Evolutionary conservation across 495 filamentous ascomycete genomes (phyloP).

Genomic region (Hypoxylon crocopeplum): DNA sequence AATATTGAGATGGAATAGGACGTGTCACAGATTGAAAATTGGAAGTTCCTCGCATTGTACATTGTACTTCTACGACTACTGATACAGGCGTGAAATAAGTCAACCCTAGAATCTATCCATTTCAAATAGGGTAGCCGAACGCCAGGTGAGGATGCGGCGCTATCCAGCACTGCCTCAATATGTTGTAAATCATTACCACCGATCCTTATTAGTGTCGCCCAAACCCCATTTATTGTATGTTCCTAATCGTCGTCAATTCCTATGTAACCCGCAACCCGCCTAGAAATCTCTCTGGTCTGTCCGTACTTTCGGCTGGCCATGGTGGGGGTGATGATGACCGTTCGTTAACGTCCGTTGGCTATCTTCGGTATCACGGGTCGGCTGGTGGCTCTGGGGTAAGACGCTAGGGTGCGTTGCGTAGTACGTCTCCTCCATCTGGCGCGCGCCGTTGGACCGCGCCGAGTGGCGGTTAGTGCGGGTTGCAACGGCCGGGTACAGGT

Average conservation of each 20-base stretch:
- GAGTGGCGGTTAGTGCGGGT: slow-evolving; percentile 30
- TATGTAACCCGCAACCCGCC: not conserved
- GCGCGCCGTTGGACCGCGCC: slow-evolving; percentile 21
- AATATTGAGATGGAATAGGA: too few relatives aligned
- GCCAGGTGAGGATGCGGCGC: not conserved
- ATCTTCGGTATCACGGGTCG: slow-evolving; percentile 26
- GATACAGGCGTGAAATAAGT: too few relatives aligned
- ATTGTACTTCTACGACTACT: not conserved
- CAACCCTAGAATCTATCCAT: not conserved
- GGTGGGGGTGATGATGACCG: not conserved
- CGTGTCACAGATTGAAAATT: too few relatives aligned
- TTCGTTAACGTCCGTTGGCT: slow-evolving; percentile 36
- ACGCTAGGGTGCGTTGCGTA: slow-evolving; percentile 32
- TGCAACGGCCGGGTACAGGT: slow-evolving; percentile 77
- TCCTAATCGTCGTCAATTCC: slow-evolving; percentile 4
- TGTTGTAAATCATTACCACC: not conserved
- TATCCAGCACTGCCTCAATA: not conserved
- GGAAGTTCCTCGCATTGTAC: too few relatives aligned
- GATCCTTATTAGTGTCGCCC: not conserved
- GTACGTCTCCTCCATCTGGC: slow-evolving; percentile 45
- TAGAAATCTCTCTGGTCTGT: slow-evolving; percentile 26
- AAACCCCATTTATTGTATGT: not conserved
- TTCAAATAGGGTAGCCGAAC: not conserved
- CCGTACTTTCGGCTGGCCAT: slow-evolving; percentile 9
- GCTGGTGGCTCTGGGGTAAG: not conserved